Evolutionary conservation across 164 flowering plant species (phyloP), one percentile per base, ranked within the genome.

Genomic region (Magnolia officinalis): DNA sequence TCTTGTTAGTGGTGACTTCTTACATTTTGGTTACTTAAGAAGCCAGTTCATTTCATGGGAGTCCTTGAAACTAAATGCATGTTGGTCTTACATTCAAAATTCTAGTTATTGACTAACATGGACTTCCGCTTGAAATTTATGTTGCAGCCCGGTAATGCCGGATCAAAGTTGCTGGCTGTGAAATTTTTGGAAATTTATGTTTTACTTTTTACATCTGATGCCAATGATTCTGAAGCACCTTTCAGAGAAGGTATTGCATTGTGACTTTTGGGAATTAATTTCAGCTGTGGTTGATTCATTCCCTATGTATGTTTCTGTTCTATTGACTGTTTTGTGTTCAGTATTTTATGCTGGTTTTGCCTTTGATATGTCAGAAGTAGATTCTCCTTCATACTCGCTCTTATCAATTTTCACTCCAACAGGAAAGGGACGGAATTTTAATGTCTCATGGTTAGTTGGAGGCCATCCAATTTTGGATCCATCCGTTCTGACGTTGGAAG

Each of bases 141-240:
- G 11, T 74, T 86, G 85, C 83, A 96, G 99, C 89, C 91, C 82
- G 89, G 92, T 70, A 67, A 89, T 70, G 83, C 86, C 67, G 90
- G 89, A 73, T 82, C 81, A 51, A 96, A 83, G 86, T 82, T 96
- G 85, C 84, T 91, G 81, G 97, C 95, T 2, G 59, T 96, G 82
- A 96, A 96, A 73, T 96, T 96, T 84, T 77, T 96, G 88, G 99
- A 96, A 83, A 90, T 83, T 5, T 86, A 73, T 80, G 81, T 91
- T 70, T 75, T 92, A 70, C 84, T 84, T 73, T 91, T 91, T 81
- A 88, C 95, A 3, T 76, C 91, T 67, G 97, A 92, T 52, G 74
- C 82, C 37, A 77, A 72, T 81, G 89, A 87, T 76, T 76, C 80
- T 71, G 90, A 87, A 71, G 84, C 81, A 23, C 74, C 78, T 72